These are phyloP conservation scores for Populus pruinosa DNA, from an alignment of 345 rosid species.

Conservation along the genomic window DNA sequence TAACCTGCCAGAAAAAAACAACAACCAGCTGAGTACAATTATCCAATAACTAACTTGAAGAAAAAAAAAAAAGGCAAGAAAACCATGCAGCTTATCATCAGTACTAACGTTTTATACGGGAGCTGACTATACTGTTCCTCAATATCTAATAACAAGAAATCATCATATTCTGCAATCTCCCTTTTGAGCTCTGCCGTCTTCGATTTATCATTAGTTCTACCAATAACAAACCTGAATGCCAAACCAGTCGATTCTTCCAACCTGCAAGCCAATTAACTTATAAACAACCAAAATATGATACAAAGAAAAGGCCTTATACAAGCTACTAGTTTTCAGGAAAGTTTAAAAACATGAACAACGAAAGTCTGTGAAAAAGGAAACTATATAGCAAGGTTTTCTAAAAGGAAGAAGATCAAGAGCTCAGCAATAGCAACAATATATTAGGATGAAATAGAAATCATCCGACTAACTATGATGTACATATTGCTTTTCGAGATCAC, in stretches of 20 bases:
- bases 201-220: conserved; percentile 51
- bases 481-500: background rate
- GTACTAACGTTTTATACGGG: conserved; percentile 94
- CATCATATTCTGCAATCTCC: conserved; percentile 77
- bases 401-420: background rate
- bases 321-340: background rate
- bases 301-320: background rate
- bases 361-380: background rate
- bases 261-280: conserved; percentile 30
- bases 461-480: background rate
- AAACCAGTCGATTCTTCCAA: conserved; percentile 89
- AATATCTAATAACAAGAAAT: conserved; percentile 75
- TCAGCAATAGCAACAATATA: background rate
- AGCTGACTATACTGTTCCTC: conserved; percentile 98
- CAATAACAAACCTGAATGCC: conserved; percentile 75
- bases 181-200: conserved; percentile 64
- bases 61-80: background rate
- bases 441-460: background rate
- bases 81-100: background rate
- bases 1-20: conserved; percentile 39
- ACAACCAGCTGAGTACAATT: background rate
- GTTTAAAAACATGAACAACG: background rate
- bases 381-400: background rate
- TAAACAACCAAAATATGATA: background rate
- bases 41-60: background rate